Conservation (phyloP, 129 eudicot species). For the Erigeron canadensis region DNA sequence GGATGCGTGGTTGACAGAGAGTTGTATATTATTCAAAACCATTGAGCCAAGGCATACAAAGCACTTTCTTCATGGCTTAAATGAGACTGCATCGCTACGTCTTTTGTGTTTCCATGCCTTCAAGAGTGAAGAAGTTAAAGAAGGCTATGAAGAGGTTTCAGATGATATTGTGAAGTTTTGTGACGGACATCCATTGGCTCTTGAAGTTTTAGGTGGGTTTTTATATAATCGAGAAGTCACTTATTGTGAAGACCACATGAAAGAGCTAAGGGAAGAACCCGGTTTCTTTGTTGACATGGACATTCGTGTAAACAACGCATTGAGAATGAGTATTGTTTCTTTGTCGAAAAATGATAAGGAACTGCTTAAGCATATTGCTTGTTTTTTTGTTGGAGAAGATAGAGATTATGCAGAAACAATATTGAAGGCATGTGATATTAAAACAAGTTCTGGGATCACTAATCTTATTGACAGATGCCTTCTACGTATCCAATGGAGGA, state of each 20-base stretch:
- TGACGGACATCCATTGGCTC: not conserved
- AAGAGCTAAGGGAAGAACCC: not conserved
- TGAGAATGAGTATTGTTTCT: not conserved
- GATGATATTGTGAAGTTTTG: not conserved
- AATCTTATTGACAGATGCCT: slow-evolving; percentile 1
- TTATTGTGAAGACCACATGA: not conserved
- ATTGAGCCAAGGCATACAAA: not conserved
- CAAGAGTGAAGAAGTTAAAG: not conserved
- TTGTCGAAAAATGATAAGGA: not conserved
- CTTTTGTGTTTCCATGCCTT: not conserved
- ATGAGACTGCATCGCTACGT: not conserved
- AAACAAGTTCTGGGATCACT: not conserved
- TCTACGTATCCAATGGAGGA: not conserved
- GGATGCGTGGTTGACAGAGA: not conserved
- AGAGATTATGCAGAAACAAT: not conserved
- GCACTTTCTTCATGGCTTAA: not conserved
- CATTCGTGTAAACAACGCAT: not conserved
- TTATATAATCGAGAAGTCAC: not conserved
- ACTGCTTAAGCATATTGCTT: not conserved
- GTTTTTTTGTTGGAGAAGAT: not conserved
- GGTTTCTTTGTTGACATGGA: not conserved
- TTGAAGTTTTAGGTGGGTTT: not conserved
- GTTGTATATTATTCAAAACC: not conserved
- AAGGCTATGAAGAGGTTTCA: not conserved
- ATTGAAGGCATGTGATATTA: not conserved